Evolutionary conservation across 2,329 filamentous ascomycete species (phyloP), one percentile per base, ranked within the genome.

Genomic region (Falciphora oryzae): DNA sequence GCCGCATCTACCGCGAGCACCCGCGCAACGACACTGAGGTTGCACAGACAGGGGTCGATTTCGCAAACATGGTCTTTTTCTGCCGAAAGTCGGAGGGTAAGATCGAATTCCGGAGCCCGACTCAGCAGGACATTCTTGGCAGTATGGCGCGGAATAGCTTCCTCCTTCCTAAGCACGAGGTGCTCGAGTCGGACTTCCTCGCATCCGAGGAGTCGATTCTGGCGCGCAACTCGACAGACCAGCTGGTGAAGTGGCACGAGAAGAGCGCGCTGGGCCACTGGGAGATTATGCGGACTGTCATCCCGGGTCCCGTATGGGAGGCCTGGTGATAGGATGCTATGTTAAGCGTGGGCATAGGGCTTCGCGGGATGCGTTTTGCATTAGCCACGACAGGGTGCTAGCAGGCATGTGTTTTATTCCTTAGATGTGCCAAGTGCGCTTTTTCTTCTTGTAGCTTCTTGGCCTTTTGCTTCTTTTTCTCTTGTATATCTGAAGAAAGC

Each of bases 21-120:
- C 81, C 86, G 4, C 77, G 81, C 3, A 79, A 85, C 5, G 76
- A 76, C 1, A 77, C 79, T 27, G 53, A 50, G 50, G 61, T 63
- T 10, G 76, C 79, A 11, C 75, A 77, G 1, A 77, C 79, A 29
- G 80, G 79, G 2, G 77, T 79, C 32, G 91, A 97, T 73, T 97
- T 98, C 75, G 92, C 93, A 73, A 99, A 99, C 79, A 92, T 98
- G 85, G 91, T 98, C 60, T 87, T 98, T 66, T 97, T 97, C 79
- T 99, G 95, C 81, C 88, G 85, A 65, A 94, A 93, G 77, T 80
- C 78, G 14, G 65, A 67, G 29, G 71, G 71, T 3, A 71, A 77
- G 0, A 77, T 93, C 53, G 78, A 73, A 0, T 98, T 98, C 79
- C 84, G 93, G 16, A 72, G 80, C 22, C 85, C 93, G 0, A 79